Evolutionary conservation across 75 land plant species (phyloP).

Genomic region (Isoetes taiwanensis): DNA sequence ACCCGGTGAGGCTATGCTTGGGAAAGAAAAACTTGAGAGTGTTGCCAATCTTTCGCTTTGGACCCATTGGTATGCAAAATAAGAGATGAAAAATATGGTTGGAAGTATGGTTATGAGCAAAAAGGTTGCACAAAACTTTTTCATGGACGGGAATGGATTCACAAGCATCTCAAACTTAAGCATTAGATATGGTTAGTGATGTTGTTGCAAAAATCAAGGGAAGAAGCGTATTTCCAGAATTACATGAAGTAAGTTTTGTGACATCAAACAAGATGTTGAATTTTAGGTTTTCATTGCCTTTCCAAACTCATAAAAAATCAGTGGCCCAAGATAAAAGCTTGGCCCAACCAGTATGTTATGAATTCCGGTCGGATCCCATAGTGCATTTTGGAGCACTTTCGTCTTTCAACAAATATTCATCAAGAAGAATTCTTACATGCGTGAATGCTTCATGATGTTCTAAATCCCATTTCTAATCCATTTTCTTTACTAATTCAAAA

Average conservation of each 20-base stretch:
- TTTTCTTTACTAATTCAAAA: no score
- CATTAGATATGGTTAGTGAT: not conserved
- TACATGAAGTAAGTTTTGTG: slow-evolving; percentile 9
- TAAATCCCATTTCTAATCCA: no score
- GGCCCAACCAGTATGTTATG: no score
- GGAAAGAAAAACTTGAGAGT: not conserved
- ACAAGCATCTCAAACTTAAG: slow-evolving; percentile 7
- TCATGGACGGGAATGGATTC: not conserved
- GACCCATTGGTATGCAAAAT: not conserved
- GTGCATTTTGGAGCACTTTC: no score
- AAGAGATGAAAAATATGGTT: slow-evolving; percentile 2
- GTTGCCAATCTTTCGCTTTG: not conserved
- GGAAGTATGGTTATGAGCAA: not conserved
- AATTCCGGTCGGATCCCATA: no score
- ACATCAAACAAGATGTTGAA: no score
- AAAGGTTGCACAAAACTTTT: slow-evolving; percentile 4
- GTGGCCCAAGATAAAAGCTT: no score
- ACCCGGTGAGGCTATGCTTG: slow-evolving; percentile 6
- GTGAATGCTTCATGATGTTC: no score
- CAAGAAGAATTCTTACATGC: no score
- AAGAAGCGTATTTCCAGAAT: not conserved
- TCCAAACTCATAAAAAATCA: no score
- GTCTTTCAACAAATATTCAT: no score
- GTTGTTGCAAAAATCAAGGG: not conserved
- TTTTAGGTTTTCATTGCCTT: no score